These are phyloP conservation scores for Suhomyces terraborum DNA, from an alignment of 1,139 yeast genomes.

Conservation along the genomic window DNA sequence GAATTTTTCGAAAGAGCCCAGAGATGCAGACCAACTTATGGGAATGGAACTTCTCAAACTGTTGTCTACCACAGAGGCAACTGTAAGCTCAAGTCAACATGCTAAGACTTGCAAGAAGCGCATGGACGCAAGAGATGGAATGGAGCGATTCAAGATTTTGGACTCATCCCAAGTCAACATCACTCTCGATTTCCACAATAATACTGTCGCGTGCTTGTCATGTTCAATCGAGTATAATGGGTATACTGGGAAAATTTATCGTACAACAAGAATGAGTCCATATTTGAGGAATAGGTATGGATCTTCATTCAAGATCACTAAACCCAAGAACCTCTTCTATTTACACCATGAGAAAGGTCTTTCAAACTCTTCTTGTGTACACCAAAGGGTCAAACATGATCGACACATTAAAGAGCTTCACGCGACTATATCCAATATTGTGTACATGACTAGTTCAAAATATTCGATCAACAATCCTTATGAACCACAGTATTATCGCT, in stretches of 20 bases:
- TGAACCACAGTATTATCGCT: slow-evolving; percentile 32
- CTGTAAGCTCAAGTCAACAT: neutral
- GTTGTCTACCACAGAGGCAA: too few relatives aligned
- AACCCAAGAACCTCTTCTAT: neutral
- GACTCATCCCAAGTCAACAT: neutral
- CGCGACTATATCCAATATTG: slow-evolving; percentile 18
- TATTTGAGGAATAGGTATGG: slow-evolving; percentile 10
- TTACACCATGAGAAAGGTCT: neutral
- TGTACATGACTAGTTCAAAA: slow-evolving; percentile 24
- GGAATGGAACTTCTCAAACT: too few relatives aligned
- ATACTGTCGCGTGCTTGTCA: slow-evolving; percentile 13
- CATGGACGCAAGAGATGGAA: neutral
- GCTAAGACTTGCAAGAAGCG: too few relatives aligned
- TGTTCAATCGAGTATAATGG: slow-evolving; percentile 13
- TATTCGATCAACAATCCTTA: slow-evolving; percentile 26
- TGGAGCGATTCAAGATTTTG: neutral
- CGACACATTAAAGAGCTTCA: slow-evolving; percentile 13
- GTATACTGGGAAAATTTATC: slow-evolving; percentile 12
- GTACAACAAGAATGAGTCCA: slow-evolving; percentile 1
- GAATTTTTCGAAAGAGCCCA: too few relatives aligned
- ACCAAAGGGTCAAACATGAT: slow-evolving; percentile 12
- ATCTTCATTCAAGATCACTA: neutral
- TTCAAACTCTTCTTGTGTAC: slow-evolving; percentile 7
- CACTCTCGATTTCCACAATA: neutral
- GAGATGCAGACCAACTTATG: too few relatives aligned